phyloP scores from a whole-genome alignment of 768 basidiomycete species.

The Russula dissimulans region DNA sequence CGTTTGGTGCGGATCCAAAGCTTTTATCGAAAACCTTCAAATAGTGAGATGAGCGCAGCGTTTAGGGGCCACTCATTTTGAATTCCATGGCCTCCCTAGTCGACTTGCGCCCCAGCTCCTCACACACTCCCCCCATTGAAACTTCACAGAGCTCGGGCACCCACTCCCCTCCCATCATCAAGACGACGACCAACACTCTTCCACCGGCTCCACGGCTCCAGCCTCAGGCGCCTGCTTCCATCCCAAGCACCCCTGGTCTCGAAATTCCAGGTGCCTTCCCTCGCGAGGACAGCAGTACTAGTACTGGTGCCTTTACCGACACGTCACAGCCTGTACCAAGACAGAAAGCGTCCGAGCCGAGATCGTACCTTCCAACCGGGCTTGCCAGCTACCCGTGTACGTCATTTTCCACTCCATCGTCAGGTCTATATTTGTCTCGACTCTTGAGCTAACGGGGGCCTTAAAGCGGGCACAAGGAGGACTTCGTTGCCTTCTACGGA shows the following conservation, averaged over 20 bases:
- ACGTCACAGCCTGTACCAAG: not conserved
- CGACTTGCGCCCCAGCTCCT: not conserved
- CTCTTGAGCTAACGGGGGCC: not conserved
- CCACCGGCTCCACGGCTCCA: not conserved
- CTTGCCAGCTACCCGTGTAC: not conserved
- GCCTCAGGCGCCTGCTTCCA: not conserved
- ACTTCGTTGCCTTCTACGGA: constrained; percentile 31
- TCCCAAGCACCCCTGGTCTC: constrained; percentile 5
- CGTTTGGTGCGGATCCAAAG: constrained; percentile 5
- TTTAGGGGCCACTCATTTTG: constrained; percentile 7
- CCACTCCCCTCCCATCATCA: constrained; percentile 3
- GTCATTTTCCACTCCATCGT: not conserved
- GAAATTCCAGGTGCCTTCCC: constrained; percentile 13
- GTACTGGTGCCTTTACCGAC: not conserved
- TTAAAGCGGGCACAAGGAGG: not conserved
- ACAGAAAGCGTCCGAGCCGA: not conserved
- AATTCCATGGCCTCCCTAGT: constrained; percentile 1
- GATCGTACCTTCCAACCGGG: not conserved
- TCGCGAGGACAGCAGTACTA: not conserved
- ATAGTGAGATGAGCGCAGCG: not conserved
- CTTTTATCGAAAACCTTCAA: constrained; percentile 10
- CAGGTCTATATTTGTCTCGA: not conserved
- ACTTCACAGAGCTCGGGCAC: too few species aligned
- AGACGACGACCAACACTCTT: constrained; percentile 9
- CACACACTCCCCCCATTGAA: not conserved